Conservation (phyloP, 768 basidiomycete species). For the Gelatoporia subvermispora region DNA sequence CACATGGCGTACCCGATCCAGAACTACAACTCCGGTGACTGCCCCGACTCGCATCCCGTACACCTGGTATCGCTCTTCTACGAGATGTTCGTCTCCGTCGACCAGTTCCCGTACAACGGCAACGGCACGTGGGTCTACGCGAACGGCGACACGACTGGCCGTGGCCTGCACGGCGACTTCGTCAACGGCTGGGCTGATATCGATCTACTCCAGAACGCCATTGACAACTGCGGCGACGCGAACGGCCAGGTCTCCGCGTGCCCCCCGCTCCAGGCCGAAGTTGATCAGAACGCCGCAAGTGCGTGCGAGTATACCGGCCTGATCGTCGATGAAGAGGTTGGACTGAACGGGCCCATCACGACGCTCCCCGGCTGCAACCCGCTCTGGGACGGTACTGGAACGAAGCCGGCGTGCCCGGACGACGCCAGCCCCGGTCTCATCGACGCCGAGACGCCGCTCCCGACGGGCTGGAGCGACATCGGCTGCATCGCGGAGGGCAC, state of each 20-base stretch:
- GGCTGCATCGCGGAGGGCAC: constrained; percentile 22
- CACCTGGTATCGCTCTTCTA: constrained; percentile 23
- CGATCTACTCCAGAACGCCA: constrained; percentile 15
- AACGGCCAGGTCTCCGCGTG: constrained; percentile 21
- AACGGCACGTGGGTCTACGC: constrained; percentile 16
- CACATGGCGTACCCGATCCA: constrained; percentile 33
- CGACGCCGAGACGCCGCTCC: constrained; percentile 9
- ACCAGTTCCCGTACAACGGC: constrained; percentile 13
- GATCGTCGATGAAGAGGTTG: constrained; percentile 15
- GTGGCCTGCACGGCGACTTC: constrained; percentile 23
- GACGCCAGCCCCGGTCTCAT: constrained; percentile 9
- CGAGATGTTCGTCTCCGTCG: constrained; percentile 16
- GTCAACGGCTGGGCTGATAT: constrained; percentile 17
- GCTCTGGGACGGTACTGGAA: constrained; percentile 10
- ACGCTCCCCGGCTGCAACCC: constrained; percentile 22
- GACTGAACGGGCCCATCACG: constrained; percentile 10
- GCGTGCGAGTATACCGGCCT: constrained; percentile 16
- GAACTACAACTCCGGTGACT: constrained; percentile 18
- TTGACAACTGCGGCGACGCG: constrained; percentile 20
- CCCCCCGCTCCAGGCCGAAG: constrained; percentile 15
- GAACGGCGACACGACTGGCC: constrained; percentile 20
- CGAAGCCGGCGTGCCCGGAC: constrained; percentile 7
- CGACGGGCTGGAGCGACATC: constrained; percentile 14
- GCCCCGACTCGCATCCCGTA: constrained; percentile 19
- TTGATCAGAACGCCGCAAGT: constrained; percentile 12